Evolutionary conservation across 805 yeast species (phyloP).

Genomic region (Debaryomyces tyrocola): DNA sequence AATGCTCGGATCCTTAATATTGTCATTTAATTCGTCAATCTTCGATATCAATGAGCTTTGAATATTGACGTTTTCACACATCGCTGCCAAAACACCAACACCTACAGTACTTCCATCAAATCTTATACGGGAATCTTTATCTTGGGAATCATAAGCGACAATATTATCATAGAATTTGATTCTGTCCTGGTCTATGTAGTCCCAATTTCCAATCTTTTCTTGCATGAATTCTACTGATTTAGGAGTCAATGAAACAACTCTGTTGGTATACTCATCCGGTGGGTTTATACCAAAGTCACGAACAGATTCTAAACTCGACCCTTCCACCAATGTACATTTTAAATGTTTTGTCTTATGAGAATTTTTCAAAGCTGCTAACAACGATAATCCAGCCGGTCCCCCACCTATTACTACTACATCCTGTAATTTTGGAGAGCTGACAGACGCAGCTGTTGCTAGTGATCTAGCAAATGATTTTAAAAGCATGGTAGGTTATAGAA

Average conservation of each 20-base stretch:
- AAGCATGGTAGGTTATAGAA: not conserved
- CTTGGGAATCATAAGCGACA: constrained; percentile 81
- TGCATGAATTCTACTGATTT: constrained; percentile 65
- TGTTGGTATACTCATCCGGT: constrained; percentile 61
- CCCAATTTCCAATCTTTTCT: constrained; percentile 71
- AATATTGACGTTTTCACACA: constrained; percentile 85
- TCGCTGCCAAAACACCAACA: constrained; percentile 54
- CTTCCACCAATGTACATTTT: constrained; percentile 72
- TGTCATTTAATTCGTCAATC: constrained; percentile 28
- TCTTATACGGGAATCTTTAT: constrained; percentile 61
- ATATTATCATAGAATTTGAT: constrained; percentile 78
- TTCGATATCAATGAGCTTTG: constrained; percentile 69
- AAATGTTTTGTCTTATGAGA: constrained; percentile 62
- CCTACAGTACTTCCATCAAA: constrained; percentile 61
- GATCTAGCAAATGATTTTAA: constrained; percentile 4
- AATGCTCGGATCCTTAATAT: constrained; percentile 13
- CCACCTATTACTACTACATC: constrained; percentile 93
- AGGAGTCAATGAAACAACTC: constrained; percentile 87
- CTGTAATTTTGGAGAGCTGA: constrained; percentile 14
- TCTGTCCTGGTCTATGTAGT: constrained; percentile 64
- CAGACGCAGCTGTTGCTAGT: constrained; percentile 10
- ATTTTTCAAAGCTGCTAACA: constrained; percentile 76
- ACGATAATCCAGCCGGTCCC: constrained; percentile 93
- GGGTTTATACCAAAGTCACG: constrained; percentile 45
- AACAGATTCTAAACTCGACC: constrained; percentile 55